Percentiles rank a stretch among this genome's conserved stretches.
These are phyloP conservation scores for Pyrenochaeta sp. DNA, from an alignment of 2,329 filamentous ascomycete genomes.

Conservation along the genomic window DNA sequence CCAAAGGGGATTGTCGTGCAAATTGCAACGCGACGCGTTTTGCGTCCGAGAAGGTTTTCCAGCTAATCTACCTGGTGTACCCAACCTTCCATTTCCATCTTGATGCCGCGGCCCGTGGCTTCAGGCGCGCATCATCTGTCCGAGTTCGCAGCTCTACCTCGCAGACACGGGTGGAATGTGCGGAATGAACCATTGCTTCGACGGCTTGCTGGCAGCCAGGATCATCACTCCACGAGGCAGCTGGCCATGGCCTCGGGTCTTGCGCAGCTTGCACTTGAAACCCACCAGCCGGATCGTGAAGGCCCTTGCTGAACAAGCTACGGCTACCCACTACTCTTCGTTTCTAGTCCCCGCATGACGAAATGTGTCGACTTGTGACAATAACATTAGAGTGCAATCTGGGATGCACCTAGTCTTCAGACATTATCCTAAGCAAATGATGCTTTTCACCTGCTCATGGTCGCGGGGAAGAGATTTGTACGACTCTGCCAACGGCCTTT, in stretches of 20 bases:
- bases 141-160: constrained; percentile 4
- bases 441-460: constrained; percentile 4
- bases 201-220: constrained; percentile 2
- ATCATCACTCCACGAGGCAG: constrained; percentile 21
- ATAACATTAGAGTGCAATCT: no score
- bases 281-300: constrained; percentile 23
- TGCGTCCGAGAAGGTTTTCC: constrained; percentile 10
- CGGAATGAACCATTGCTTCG: constrained; percentile 13
- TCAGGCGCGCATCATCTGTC: constrained; percentile 7
- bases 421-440: background rate
- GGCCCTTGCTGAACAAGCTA: constrained; percentile 7
- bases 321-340: constrained; percentile 12
- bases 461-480: constrained; percentile 26
- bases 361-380: no score
- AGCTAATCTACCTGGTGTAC: constrained; percentile 9
- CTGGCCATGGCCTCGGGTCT: constrained; percentile 38
- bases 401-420: background rate
- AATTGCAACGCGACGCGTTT: constrained; percentile 17
- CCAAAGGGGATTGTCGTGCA: constrained; percentile 28
- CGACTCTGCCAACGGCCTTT: constrained; percentile 26
- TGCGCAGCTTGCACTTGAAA: constrained; percentile 36
- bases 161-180: constrained; percentile 2
- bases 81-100: constrained; percentile 12
- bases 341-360: no score
- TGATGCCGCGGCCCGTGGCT: constrained; percentile 8